A percentile compares a stretch with the other conserved stretches of the same genome.
Conservation (phyloP, 2,329 filamentous ascomycete genomes). For the Emericellopsis atlantica region DNA sequence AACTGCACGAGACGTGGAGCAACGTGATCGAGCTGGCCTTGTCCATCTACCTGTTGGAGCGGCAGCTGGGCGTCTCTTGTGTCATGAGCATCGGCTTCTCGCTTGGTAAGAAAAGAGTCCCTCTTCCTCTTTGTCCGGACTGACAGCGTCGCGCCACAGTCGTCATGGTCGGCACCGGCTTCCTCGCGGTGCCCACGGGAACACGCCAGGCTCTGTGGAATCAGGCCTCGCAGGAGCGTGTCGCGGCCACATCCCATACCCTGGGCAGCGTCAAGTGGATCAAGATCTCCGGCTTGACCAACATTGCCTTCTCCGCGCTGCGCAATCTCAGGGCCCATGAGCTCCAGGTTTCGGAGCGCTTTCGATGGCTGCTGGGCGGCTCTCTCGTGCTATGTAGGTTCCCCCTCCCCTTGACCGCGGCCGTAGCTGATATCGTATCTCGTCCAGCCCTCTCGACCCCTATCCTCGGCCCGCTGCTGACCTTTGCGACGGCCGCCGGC, state of each 20-base stretch:
- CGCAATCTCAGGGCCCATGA: slow-evolving; percentile 22
- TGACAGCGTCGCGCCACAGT: slow-evolving; percentile 1
- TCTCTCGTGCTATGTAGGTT: slow-evolving; percentile 9
- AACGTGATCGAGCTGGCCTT: slow-evolving; percentile 26
- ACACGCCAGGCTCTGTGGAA: slow-evolving; percentile 23
- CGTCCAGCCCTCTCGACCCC: too few relatives aligned
- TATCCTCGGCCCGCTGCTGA: too few relatives aligned
- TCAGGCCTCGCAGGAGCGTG: slow-evolving; percentile 23
- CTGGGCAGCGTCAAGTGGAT: slow-evolving; percentile 27
- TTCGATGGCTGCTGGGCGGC: slow-evolving; percentile 20
- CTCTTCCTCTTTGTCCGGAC: too few relatives aligned
- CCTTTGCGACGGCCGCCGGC: too few relatives aligned
- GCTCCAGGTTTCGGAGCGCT: slow-evolving; percentile 22
- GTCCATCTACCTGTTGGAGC: slow-evolving; percentile 31
- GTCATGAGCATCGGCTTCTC: slow-evolving; percentile 10
- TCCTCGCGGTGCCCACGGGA: slow-evolving; percentile 14
- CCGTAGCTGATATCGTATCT: too few relatives aligned
- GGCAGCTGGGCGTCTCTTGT: slow-evolving; percentile 32
- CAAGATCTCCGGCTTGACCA: slow-evolving; percentile 28
- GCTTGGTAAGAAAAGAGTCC: too few relatives aligned
- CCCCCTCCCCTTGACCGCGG: too few relatives aligned
- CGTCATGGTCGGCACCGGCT: slow-evolving; percentile 7
- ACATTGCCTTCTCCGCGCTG: slow-evolving; percentile 15
- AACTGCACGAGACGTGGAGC: slow-evolving; percentile 27
- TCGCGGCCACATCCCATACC: slow-evolving; percentile 24